These are phyloP conservation scores for Sugiyamaella boreocaroliniensis DNA, from an alignment of 805 yeast genomes.

Conservation along the genomic window DNA sequence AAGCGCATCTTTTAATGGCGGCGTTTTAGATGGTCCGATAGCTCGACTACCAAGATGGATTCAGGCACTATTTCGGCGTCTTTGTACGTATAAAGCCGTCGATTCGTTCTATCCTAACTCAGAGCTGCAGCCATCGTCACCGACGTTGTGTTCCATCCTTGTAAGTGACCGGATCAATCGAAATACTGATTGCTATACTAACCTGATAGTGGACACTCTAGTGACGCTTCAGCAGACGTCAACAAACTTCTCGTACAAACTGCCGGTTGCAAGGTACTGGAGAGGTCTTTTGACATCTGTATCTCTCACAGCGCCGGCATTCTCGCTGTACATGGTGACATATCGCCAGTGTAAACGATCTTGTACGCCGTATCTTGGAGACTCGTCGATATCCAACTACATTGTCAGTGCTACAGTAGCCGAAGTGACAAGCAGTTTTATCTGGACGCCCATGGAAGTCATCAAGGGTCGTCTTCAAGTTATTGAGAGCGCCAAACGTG, in stretches of 20 bases:
- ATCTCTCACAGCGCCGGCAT: constrained; percentile 36
- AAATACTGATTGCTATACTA: background rate
- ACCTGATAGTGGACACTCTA: constrained; percentile 30
- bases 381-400: constrained; percentile 32
- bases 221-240: constrained; percentile 39
- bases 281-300: constrained; percentile 36
- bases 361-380: constrained; percentile 31
- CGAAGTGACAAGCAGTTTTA: constrained; percentile 32
- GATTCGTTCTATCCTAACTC: background rate
- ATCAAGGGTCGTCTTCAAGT: constrained; percentile 38
- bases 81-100: constrained; percentile 22
- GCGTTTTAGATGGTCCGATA: too few species aligned
- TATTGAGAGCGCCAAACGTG: constrained; percentile 13
- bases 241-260: constrained; percentile 27
- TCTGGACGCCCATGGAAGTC: constrained; percentile 43
- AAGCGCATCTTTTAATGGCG: too few species aligned
- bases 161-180: constrained; percentile 3
- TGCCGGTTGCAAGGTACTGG: constrained; percentile 36
- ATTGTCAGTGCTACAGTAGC: constrained; percentile 33
- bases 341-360: constrained; percentile 33
- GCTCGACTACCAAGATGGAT: constrained; percentile 23
- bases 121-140: constrained; percentile 16
- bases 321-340: constrained; percentile 35
- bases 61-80: constrained; percentile 34
- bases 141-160: constrained; percentile 15